Base-by-base conservation (phyloP, 768 basidiomycete species). In the Boletellus ananiceps region DNA sequence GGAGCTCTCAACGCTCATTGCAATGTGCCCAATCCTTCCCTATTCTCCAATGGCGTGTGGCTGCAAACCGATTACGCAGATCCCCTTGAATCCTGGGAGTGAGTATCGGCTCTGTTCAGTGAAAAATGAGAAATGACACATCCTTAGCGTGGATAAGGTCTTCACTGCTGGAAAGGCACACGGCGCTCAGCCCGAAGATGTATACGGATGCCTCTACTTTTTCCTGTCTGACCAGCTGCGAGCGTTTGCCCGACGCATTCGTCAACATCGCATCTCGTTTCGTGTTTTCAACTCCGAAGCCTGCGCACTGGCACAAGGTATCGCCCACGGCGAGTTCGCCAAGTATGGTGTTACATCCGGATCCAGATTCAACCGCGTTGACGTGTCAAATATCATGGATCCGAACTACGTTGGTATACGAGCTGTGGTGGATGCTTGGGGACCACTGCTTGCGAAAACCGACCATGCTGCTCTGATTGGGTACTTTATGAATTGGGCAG, bases 61-160 rank as follows among this genome's bases (percentile, higher is more conserved):
- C 54, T 78, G 19, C 65, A 65, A 42, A 57, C 61, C 14, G 70
- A 72, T 32, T 64, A 60, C 29, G 67, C 72, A 4, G 76, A 73
- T 37, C 78, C 80, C 0, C 67, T 81, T 1, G 68, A 66, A 32
- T 74, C 75, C 16, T 82, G 78, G 78, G 71, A 78, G 75, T 76
- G 55, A 59, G 72, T 64, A 12, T 12, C 0, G 6, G 16, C 51
- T 41, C 15, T 14, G 1, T 25, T 21, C 8, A 2, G 37, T 12
- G 8, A 32, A 16, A 32, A 16, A 27, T 7, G 43, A 50, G 38
- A 12, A 33, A 4, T 57, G 15, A 60, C 23, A 27, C 3, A 9
- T 21, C 46, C 32, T 34, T 48, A 77, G 76, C 55, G 43, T 74
- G n/a, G 61, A 72, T 21, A 54, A 66, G n/a, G 69, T 79, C 16